Base-by-base conservation (phyloP, 257 asterid genomes). In the Echites panduratus region DNA sequence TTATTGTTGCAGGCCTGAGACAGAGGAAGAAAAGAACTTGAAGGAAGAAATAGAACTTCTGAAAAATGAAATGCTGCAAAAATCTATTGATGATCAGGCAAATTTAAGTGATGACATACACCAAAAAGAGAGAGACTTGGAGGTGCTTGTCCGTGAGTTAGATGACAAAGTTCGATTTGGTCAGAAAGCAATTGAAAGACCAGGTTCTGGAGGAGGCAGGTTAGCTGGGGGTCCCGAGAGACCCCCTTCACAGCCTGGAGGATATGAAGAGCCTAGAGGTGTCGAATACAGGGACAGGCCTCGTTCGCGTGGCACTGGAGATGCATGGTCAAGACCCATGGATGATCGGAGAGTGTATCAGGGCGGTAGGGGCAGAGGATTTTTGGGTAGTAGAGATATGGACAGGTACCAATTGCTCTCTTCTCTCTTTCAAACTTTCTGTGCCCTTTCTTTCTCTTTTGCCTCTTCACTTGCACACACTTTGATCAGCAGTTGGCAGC, bases 291-390 rank as follows among this genome's bases (percentile, higher is more conserved):
- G 75, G 76, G 99, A 89, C 68, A 86, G 99, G 81, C 90, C 97
- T 78, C 89, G 86, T 72, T 95, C 97, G 8, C 98, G 88, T 72
- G 97, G 99, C 73, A 58, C 86, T 68, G 84, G 65, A 71, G 90
- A 87, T 85, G 82, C 92, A 61, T 84, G 88, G 89, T 19, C 85
- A 43, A 81, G 87, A 77, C 76, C 85, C 14, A 74, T 79, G 74
- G 96, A 94, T 14, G 97, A 87, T 67, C 85, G 92, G 79, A 87
- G 98, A 81, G 74, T 76, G 59, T 70, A 57, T 79, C 94, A 87
- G 80, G 95, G 96, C 77, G 91, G 91, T 68, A 93, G 97, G 35
- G 91, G 87, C 44, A 79, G 96, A 87, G 98, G 96, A 73, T 92
- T 82, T 79, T 62, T 79, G 72, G 89, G 91, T 75, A 82, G 69